These are phyloP conservation scores for Cyclotella kingstonii DNA, from an alignment of 108 stramenopile genomes.

Conservation along the genomic window DNA sequence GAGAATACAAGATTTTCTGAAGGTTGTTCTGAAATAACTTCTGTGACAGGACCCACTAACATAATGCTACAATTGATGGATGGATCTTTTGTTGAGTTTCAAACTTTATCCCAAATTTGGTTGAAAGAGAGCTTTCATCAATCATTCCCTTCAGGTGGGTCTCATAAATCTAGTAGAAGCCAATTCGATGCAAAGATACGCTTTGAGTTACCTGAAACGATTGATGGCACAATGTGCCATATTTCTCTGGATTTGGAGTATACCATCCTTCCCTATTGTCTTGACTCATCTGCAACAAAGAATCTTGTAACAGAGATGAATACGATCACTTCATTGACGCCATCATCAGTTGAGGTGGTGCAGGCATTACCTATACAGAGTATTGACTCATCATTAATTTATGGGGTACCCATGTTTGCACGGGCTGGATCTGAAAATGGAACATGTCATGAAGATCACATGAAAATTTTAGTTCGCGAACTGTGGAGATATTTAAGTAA, in stretches of 20 bases:
- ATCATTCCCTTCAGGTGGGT: conserved; percentile 17
- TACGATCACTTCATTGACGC: conserved; percentile 16
- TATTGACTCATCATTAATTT: conserved; percentile 42
- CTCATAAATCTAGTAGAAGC: background rate
- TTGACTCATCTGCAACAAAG: conserved; percentile 28
- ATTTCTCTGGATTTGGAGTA: conserved; percentile 39
- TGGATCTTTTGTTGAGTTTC: conserved; percentile 31
- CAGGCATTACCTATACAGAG: conserved; percentile 37
- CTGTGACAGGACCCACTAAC: conserved; percentile 8
- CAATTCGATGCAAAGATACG: conserved; percentile 18
- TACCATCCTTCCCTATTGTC: conserved; percentile 26
- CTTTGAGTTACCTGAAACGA: conserved; percentile 46
- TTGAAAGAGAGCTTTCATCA: conserved; percentile 23
- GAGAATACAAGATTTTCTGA: conserved; percentile 24
- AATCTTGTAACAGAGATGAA: conserved; percentile 37
- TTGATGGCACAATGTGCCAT: conserved; percentile 39
- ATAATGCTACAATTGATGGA: conserved; percentile 42
- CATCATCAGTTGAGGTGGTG: conserved; percentile 39
- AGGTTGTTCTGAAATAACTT: conserved; percentile 2
- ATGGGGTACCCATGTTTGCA: conserved; percentile 46
- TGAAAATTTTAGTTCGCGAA: conserved; percentile 44
- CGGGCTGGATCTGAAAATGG: conserved; percentile 35
- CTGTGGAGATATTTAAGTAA: conserved; percentile 38
- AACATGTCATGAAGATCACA: conserved; percentile 39
- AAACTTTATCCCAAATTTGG: conserved; percentile 30